Evolutionary conservation across 495 filamentous ascomycete genomes (phyloP), one percentile per base, ranked within the genome.

Genomic region (Haplographium delicatum): DNA sequence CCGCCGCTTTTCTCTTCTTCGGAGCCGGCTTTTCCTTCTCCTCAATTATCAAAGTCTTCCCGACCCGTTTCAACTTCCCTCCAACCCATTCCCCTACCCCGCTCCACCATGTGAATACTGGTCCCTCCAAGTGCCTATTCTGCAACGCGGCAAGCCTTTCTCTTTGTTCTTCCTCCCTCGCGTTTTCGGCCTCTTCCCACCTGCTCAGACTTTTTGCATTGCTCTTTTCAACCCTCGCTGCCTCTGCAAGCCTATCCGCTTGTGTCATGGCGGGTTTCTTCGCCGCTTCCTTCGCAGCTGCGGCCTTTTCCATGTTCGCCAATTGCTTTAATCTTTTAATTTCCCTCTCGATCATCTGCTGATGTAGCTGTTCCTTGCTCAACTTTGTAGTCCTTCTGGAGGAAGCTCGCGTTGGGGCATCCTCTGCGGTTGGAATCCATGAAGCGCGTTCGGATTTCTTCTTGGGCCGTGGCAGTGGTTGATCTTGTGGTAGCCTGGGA

Each of bases 391-490:
- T 84, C 49, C 78, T 78, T 53, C 93, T 86, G 15, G 84, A 84
- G 0, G 91, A 96, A 20, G 86, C 81, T 53, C 93, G 82, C 24
- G 79, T 85, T 2, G 90, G 89, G 51, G 83, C 80, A 59, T 95
- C 89, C 48, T 86, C 85, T 7, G 73, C 64, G 1, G 84, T 82
- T 5, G 87, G 90, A 24, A 96, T 74, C 89, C 90, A 96, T 50
- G 89, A 95, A 31, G 83, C 74, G 34, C 90, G 81, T 68, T 96
- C 93, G 3, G 87, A 89, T 68, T 95, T 96, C 73, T 96, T 98
- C 72, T 88, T 91, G 3, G 84, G 85, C 50, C 86, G 78, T 16
- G 84, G 81, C 69, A 28, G 68, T 61, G 26, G 62, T 56, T 16
- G 11, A 2, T 56, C 57, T 15, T 59, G 16, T 5, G 56, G 42